Percentiles rank a stretch among this genome's conserved stretches.
Conservation (phyloP, 1,284 basidiomycete genomes). For the Moesziomyces antarcticus region DNA sequence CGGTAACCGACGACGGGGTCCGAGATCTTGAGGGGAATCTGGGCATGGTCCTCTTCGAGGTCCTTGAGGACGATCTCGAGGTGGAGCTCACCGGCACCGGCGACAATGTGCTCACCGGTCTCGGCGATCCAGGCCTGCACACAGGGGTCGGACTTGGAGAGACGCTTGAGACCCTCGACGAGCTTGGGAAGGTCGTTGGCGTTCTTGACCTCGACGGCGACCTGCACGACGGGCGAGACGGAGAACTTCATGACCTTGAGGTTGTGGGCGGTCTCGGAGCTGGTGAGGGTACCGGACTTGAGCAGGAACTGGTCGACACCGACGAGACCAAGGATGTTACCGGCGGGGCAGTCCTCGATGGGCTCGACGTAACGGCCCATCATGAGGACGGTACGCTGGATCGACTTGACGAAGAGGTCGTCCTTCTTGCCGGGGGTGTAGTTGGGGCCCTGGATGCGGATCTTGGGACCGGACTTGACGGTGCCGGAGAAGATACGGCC, state of each 20-base stretch:
- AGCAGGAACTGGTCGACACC: constrained; percentile 99
- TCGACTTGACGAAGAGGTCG: constrained; percentile 96
- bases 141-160: constrained; percentile 99
- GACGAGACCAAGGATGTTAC: constrained; percentile 99
- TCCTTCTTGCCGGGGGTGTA: constrained; percentile 99
- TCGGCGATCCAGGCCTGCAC: constrained; percentile 95
- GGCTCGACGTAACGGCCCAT: constrained; percentile 99
- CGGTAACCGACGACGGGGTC: constrained; percentile 98
- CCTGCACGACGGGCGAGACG: constrained; percentile 98
- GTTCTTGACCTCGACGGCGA: constrained; percentile 99
- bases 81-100: constrained; percentile 98
- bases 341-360: constrained; percentile 98
- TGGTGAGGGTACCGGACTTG: constrained; percentile 95
- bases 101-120: constrained; percentile 97
- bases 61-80: constrained; percentile 99
- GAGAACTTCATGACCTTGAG: constrained; percentile 95
- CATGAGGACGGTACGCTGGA: constrained; percentile 99
- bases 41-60: constrained; percentile 99
- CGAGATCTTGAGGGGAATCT: constrained; percentile 98
- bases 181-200: constrained; percentile 98
- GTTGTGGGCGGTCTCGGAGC: constrained; percentile 99
- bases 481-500: constrained; percentile 99
- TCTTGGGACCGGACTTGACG: constrained; percentile 94
- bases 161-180: constrained; percentile 99
- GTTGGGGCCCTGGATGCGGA: constrained; percentile 99